A percentile compares a stretch with the other conserved stretches of the same genome.
Conservation (phyloP, 768 basidiomycete species). For the Sarcodon aspratus region DNA sequence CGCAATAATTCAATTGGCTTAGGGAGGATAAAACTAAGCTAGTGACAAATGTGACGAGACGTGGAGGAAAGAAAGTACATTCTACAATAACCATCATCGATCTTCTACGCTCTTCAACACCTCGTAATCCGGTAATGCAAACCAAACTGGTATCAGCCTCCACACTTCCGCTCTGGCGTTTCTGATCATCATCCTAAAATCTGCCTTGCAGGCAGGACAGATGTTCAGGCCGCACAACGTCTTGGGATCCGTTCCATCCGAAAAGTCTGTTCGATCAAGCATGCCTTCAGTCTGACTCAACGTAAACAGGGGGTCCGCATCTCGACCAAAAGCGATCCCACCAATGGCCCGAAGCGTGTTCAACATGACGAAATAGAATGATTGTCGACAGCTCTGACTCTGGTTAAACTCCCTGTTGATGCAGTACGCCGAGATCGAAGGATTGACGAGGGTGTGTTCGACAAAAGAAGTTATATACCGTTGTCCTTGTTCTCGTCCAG, state of each 20-base stretch:
- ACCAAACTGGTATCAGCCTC: conserved; percentile 51
- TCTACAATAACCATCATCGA: neutral
- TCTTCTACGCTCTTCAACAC: neutral
- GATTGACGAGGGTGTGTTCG: conserved; percentile 37
- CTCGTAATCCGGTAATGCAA: conserved; percentile 27
- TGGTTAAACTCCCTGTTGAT: conserved; percentile 27
- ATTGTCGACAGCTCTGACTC: conserved; percentile 41
- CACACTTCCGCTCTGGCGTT: conserved; percentile 52
- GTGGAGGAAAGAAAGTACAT: too few species aligned
- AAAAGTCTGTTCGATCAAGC: conserved; percentile 61
- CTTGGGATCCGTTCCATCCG: conserved; percentile 35
- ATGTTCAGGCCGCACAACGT: conserved; percentile 39
- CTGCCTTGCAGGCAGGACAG: conserved; percentile 39
- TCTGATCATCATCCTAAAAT: conserved; percentile 28
- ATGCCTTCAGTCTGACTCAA: conserved; percentile 60
- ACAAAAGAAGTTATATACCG: conserved; percentile 53
- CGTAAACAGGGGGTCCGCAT: conserved; percentile 65
- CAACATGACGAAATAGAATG: conserved; percentile 68
- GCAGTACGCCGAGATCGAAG: conserved; percentile 38
- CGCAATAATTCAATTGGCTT: too few species aligned
- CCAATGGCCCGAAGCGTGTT: conserved; percentile 61
- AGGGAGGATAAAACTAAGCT: too few species aligned
- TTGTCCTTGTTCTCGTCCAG: conserved; percentile 57
- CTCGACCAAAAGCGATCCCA: conserved; percentile 60
- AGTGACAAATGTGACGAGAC: too few species aligned